These are phyloP conservation scores for Dryadomyces sulphureus DNA, from an alignment of 2,329 filamentous ascomycete species.

Conservation along the genomic window DNA sequence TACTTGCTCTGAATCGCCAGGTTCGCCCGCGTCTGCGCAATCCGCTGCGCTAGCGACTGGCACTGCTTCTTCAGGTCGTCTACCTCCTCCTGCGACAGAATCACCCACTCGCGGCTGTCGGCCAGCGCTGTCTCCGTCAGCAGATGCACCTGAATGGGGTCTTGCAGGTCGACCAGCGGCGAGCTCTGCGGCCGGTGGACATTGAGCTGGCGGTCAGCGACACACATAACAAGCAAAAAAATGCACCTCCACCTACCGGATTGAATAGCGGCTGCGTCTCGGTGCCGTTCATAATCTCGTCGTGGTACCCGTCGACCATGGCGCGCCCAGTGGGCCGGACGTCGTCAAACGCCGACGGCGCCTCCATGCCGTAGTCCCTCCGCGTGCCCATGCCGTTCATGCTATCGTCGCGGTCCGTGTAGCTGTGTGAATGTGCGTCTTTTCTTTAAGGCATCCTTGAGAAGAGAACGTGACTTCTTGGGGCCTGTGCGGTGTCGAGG, in stretches of 20 bases:
- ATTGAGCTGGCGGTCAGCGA: constrained; percentile 27
- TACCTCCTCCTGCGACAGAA: constrained; percentile 82
- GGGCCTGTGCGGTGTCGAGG: neutral
- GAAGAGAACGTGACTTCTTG: too few relatives aligned
- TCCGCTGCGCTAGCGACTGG: constrained; percentile 54
- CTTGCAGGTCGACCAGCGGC: constrained; percentile 45
- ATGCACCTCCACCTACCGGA: constrained; percentile 25
- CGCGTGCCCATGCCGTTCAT: constrained; percentile 25
- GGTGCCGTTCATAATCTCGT: constrained; percentile 37
- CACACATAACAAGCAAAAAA: neutral
- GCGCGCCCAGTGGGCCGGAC: constrained; percentile 29
- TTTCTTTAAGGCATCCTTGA: too few relatives aligned
- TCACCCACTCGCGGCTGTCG: constrained; percentile 73
- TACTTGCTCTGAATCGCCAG: constrained; percentile 85
- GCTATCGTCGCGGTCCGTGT: too few relatives aligned
- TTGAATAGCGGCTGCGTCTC: constrained; percentile 39
- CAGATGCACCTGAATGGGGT: constrained; percentile 74
- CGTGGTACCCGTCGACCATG: constrained; percentile 44
- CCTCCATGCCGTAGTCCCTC: constrained; percentile 21
- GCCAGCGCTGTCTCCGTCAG: constrained; percentile 85
- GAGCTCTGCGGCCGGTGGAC: constrained; percentile 37
- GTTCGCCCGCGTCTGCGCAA: constrained; percentile 70
- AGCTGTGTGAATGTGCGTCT: too few relatives aligned
- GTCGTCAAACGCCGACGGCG: constrained; percentile 18
- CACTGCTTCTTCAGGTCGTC: constrained; percentile 84